A percentile compares a stretch with the other conserved stretches of the same genome.
Evolutionary conservation across 768 basidiomycete species (phyloP).

Genomic region (Agrocybe chaxingu): DNA sequence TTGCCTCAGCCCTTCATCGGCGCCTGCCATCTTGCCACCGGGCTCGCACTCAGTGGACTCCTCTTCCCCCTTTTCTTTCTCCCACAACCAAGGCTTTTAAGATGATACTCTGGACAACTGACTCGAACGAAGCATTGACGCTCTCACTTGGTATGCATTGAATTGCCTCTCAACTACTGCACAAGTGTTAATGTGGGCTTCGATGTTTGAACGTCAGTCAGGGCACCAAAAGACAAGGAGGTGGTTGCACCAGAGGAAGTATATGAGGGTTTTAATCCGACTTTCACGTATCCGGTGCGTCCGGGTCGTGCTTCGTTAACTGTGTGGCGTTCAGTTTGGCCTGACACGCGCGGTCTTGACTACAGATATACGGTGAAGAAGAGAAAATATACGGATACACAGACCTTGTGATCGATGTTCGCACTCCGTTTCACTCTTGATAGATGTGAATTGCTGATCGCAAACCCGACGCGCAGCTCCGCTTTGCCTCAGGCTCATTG

Average conservation of each 20-base stretch:
- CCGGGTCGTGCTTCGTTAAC: not conserved
- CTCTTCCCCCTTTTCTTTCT: not conserved
- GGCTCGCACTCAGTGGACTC: not conserved
- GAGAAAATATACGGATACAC: conserved; percentile 96
- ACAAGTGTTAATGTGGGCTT: not conserved
- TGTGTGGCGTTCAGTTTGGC: not conserved
- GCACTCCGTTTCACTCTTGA: conserved; percentile 19
- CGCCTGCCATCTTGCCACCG: not conserved
- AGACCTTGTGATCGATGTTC: conserved; percentile 77
- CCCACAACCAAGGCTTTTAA: not conserved
- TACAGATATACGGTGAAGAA: conserved; percentile 90
- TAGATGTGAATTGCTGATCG: not conserved
- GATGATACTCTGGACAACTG: conserved; percentile 71
- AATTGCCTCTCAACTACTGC: not conserved
- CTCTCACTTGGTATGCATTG: conserved; percentile 64
- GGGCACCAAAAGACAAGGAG: conserved; percentile 64
- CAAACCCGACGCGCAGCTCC: conserved; percentile 45
- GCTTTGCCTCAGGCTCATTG: conserved; percentile 86
- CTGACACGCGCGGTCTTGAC: not conserved
- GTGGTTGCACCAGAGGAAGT: conserved; percentile 52
- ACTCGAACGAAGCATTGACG: conserved; percentile 74
- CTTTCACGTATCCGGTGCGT: conserved; percentile 91
- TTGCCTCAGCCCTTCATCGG: conserved; percentile 1
- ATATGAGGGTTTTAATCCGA: conserved; percentile 73
- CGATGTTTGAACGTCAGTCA: conserved; percentile 41